phyloP scores from a whole-genome alignment of 495 filamentous ascomycete species.

The Lophium mytilinum region DNA sequence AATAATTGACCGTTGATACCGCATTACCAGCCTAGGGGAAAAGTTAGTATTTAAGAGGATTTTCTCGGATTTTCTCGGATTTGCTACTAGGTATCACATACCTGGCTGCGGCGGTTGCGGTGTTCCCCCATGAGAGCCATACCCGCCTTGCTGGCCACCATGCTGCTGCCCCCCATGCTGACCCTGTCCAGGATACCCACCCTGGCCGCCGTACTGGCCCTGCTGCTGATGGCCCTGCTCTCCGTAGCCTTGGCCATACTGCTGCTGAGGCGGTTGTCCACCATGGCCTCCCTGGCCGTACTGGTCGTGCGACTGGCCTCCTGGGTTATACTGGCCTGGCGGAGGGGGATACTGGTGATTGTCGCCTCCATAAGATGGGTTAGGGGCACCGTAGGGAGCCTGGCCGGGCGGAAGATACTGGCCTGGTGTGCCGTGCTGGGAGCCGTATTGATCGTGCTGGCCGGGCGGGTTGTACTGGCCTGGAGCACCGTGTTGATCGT shows the following conservation, averaged over 20 bases:
- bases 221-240: neutral
- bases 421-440: neutral
- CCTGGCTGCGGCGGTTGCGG: slow-evolving; percentile 8
- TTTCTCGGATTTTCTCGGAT: too few species aligned
- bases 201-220: slow-evolving; percentile 15
- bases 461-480: neutral
- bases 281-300: neutral
- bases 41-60: too few species aligned
- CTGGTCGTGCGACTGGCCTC: neutral
- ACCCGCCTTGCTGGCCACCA: slow-evolving; percentile 8
- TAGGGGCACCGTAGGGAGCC: neutral
- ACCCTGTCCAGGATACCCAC: neutral
- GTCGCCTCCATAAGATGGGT: neutral
- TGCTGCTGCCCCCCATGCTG: slow-evolving; percentile 14
- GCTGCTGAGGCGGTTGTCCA: neutral
- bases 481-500: neutral
- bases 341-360: neutral
- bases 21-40: too few species aligned
- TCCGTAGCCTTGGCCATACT: neutral
- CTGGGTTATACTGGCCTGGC: neutral
- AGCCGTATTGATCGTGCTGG: neutral
- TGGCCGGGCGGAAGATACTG: neutral
- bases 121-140: neutral
- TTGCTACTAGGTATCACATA: neutral
- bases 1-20: too few species aligned